These are phyloP conservation scores for Rosa multiflora DNA, from an alignment of 306 rosid genomes.

Conservation along the genomic window DNA sequence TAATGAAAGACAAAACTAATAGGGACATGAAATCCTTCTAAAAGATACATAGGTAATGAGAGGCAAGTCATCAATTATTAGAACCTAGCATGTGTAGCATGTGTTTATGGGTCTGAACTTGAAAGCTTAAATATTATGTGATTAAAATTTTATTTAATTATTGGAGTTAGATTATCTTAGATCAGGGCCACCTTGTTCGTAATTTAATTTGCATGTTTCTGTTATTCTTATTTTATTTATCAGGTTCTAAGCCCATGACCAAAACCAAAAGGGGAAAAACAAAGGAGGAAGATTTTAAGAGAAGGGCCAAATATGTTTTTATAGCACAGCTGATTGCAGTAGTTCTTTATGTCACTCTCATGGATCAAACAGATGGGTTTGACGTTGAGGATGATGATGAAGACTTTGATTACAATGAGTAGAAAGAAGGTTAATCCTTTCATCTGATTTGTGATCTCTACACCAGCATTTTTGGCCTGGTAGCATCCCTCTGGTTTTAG, in stretches of 20 bases:
- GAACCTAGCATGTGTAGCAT: background rate
- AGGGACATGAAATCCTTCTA: no score
- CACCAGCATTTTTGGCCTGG: slow-evolving; percentile 16
- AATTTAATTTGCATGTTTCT: background rate
- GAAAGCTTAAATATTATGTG: background rate
- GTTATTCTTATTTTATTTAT: slow-evolving; percentile 10
- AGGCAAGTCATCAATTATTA: background rate
- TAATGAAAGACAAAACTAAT: background rate
- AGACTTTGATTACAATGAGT: slow-evolving; percentile 46
- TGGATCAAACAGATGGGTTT: slow-evolving; percentile 49
- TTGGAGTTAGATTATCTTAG: background rate
- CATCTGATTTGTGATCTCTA: background rate
- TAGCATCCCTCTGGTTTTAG: background rate
- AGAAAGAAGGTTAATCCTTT: slow-evolving; percentile 8
- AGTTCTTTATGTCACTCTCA: slow-evolving; percentile 65
- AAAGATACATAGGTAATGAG: background rate
- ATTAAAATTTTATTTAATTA: background rate
- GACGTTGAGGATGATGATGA: slow-evolving; percentile 65
- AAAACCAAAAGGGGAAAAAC: slow-evolving; percentile 79
- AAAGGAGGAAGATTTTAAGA: slow-evolving; percentile 69
- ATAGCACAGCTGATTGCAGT: slow-evolving; percentile 68
- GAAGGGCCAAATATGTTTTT: slow-evolving; percentile 70
- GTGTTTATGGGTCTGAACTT: background rate
- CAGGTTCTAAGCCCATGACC: slow-evolving; percentile 74
- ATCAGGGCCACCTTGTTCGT: background rate